Conservation (phyloP, 2,329 filamentous ascomycete genomes). For the Zelopaecilomyces penicillatus region DNA sequence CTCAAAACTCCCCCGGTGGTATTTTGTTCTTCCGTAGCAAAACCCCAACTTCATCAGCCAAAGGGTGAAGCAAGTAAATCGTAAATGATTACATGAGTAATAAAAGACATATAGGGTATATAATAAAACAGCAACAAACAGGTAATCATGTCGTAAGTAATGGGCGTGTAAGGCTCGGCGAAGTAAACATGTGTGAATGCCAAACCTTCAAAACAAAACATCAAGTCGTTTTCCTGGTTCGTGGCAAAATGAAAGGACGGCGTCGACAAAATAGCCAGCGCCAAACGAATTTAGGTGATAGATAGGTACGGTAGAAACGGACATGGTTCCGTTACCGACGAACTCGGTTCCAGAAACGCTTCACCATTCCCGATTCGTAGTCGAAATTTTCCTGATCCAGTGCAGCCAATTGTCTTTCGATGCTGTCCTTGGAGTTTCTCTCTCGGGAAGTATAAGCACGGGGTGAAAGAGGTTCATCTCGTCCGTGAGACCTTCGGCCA, state of each 20-base stretch:
- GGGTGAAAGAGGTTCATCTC: slow-evolving; percentile 25
- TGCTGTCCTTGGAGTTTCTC: slow-evolving; percentile 39
- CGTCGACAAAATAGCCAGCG: not conserved
- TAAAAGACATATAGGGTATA: slow-evolving; percentile 7
- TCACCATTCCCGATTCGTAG: slow-evolving; percentile 46
- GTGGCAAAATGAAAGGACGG: not conserved
- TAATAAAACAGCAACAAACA: slow-evolving; percentile 4
- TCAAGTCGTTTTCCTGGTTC: not conserved
- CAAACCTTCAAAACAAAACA: not conserved
- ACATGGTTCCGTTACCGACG: slow-evolving; percentile 29
- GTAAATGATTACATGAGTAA: slow-evolving; percentile 1
- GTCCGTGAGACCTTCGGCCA: slow-evolving; percentile 36
- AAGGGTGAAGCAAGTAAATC: not conserved
- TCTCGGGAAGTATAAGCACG: slow-evolving; percentile 21
- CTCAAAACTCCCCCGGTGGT: too few relatives aligned
- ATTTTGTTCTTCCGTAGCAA: not conserved
- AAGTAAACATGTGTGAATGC: not conserved
- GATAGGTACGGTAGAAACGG: not conserved
- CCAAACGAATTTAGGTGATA: not conserved
- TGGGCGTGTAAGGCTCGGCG: not conserved
- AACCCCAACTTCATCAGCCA: not conserved
- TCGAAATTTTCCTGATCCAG: slow-evolving; percentile 39
- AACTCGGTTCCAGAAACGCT: slow-evolving; percentile 57
- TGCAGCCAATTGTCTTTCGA: slow-evolving; percentile 45
- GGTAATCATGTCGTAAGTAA: slow-evolving; percentile 1